Base-by-base conservation (phyloP, 306 rosid genomes). In the Hippophae gyantsensis region DNA sequence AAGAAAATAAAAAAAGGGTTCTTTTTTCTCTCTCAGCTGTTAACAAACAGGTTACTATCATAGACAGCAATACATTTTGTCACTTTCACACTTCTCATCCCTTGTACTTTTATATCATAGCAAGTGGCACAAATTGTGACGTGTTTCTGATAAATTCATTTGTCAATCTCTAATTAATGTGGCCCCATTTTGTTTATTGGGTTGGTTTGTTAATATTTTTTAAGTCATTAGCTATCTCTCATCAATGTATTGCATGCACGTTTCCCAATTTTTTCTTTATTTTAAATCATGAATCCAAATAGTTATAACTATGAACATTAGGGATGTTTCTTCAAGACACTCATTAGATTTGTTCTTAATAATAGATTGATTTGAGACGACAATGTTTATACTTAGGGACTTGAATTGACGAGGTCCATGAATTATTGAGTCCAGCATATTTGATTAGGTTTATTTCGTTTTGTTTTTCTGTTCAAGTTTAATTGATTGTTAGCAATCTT, bases 51-150 rank as follows among this genome's bases (percentile, higher is more conserved):
- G 12, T 61, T 46, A 45, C 60, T 10, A 12, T 46, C 44, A 44
- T 42, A 42, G 71, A 50, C 58, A 50, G 4, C 38, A 32, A 27
- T 45, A 11, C 27, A 49, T 58, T 58, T 67, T 67, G 65, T 40
- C 61, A 68, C 45, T 7, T 53, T 53, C 61, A 59, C 58, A 52
- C 48, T 14, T 52, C 72, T 45, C 9, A 27, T 60, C 32, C 48
- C 32, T 45, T 38, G 3, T 68, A 40, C 47, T 55, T 18, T 50
- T 52, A 43, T 67, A 14, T 8, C 13, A 6, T 53, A 52, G 42
- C 25, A 23, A 18, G 61, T 59, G 61, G 55, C 42, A 46, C 65
- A 6, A 44, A 13, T 18, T 27, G 6, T 7, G 6, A 18, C 7
- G 10, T 41, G 10, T 32, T 14, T 52, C 38, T 0, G 41, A 52